These are phyloP conservation scores for Ustilago tritici DNA, from an alignment of 1,284 basidiomycete species.

Conservation along the genomic window DNA sequence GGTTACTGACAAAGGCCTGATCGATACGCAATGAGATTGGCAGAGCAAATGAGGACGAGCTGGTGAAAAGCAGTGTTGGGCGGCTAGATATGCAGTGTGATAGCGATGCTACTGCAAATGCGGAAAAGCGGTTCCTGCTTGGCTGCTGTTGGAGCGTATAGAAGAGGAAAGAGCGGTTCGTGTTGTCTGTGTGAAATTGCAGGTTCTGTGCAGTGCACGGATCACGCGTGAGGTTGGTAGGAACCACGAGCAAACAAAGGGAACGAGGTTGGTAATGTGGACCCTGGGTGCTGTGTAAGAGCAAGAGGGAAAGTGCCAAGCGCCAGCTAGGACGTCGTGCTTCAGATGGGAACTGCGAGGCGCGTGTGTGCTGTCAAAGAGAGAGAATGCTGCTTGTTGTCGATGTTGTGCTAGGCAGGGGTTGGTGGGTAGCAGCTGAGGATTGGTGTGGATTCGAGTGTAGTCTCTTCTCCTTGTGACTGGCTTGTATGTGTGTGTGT, in stretches of 20 bases:
- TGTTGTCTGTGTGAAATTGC: neutral
- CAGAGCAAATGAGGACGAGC: neutral
- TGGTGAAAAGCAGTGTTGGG: neutral
- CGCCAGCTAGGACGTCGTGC: too few relatives aligned
- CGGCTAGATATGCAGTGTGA: neutral
- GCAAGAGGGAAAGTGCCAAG: neutral
- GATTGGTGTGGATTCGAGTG: neutral
- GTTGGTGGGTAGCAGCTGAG: neutral
- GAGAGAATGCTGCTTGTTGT: neutral
- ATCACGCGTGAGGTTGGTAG: neutral
- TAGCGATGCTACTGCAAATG: neutral
- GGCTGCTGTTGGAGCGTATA: neutral
- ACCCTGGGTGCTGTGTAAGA: neutral
- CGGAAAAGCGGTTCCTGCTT: neutral
- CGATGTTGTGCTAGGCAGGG: neutral
- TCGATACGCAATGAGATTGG: neutral
- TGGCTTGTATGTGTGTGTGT: too few relatives aligned
- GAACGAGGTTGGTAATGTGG: neutral
- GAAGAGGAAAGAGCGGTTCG: neutral
- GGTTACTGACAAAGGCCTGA: too few relatives aligned
- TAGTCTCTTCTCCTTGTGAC: too few relatives aligned
- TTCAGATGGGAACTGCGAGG: neutral
- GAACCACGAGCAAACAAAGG: neutral
- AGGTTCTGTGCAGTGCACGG: conserved; percentile 3
- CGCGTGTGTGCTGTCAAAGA: neutral